Base-by-base conservation (phyloP, 441 rosid species). In the Arabidopsis hybrid region DNA sequence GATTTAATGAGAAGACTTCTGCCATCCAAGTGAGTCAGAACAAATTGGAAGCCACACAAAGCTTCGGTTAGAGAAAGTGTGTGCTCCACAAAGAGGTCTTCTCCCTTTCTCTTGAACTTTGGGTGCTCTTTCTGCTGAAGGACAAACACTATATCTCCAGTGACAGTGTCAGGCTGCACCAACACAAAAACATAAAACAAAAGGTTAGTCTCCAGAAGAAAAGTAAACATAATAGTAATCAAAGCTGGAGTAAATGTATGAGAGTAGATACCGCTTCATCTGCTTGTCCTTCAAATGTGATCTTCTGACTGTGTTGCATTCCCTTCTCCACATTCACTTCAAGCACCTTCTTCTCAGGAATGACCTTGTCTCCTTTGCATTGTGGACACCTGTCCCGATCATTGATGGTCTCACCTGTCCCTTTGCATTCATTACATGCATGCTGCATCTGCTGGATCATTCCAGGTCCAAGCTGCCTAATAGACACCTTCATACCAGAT, bases 371-470 rank as follows among this genome's bases (percentile, higher is more conserved):
- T 65, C 99, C 97, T 79, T 91, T 95, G 88, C 98, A 95, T 43
- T 85, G 96, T 1, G 88, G 85, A 81, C 97, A 95, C 26, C 99
- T 93, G 49, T 95, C 99, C 82, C 82, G 81, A 76, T 89, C 99
- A 35, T 78, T 92, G 68, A 95, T 95, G 17, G 89, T 87, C 88
- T 91, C 97, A 16, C 99, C 97, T 2, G 97, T 88, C 16, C 99
- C 99, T 80, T 87, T 90, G 36, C 99, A 95, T 17, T 90, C 97
- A 43, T 88, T 88, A 80, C 98, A 94, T 74, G 97, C 85, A 78
- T 94, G 98, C 84, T 94, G 98, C 98, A 93, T 93, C 79, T 93
- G 97, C 79, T 90, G 97, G 69, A 94, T 89, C 99, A 92, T 94
- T 11, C 95, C 89, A 60, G 97, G 97, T 16, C 97, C 99, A 5